Conservation (phyloP, 148 eudicot species). For the Camellia sinensis region DNA sequence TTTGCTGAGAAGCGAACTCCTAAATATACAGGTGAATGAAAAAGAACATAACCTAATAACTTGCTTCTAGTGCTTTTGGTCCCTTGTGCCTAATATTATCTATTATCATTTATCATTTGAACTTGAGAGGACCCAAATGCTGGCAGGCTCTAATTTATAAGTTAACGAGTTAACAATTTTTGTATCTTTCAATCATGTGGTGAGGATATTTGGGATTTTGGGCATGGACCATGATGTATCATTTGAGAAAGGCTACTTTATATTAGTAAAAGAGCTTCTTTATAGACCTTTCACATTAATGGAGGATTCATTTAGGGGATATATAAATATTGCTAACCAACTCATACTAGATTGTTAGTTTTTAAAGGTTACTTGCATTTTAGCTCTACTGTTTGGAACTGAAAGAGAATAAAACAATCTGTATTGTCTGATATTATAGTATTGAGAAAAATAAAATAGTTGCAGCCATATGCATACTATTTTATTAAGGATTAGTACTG, state of each 20-base stretch:
- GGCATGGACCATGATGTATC: background rate
- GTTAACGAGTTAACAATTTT: background rate
- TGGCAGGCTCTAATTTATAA: background rate
- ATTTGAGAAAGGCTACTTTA: background rate
- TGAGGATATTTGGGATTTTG: background rate
- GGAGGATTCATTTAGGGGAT: background rate
- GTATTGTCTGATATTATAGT: too few species aligned
- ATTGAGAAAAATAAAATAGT: too few species aligned
- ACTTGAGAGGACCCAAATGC: background rate
- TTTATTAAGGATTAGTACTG: too few species aligned
- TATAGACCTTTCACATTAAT: background rate
- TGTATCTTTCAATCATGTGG: background rate
- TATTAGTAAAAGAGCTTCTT: background rate
- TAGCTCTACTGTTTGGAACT: too few species aligned
- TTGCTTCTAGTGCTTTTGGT: background rate
- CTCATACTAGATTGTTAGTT: background rate
- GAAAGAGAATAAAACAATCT: too few species aligned
- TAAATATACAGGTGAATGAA: slow-evolving; percentile 60
- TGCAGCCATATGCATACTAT: too few species aligned
- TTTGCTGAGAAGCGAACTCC: slow-evolving; percentile 95
- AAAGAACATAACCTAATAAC: background rate
- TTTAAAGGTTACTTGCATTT: background rate
- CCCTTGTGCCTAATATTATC: background rate
- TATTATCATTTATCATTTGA: background rate
- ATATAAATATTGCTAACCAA: background rate